phyloP scores from a whole-genome alignment of 1,284 basidiomycete species.

The Spongispora temasekensis region DNA sequence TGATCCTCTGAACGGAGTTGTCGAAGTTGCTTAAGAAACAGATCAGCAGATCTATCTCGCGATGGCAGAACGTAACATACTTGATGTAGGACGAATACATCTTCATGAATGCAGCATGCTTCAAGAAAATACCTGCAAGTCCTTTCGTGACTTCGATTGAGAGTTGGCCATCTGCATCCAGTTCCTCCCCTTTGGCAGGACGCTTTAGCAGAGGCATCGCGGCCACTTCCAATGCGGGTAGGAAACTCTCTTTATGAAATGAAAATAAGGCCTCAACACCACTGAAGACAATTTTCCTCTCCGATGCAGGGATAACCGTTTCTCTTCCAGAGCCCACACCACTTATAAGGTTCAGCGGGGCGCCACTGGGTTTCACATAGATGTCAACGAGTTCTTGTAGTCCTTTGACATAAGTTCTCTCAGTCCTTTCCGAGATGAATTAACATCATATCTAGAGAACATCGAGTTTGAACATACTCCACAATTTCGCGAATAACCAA shows the following conservation, averaged over 20 bases:
- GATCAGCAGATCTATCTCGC: constrained; percentile 10
- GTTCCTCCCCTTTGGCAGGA: constrained; percentile 44
- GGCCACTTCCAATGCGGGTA: constrained; percentile 84
- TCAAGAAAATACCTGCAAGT: constrained; percentile 88
- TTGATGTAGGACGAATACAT: constrained; percentile 98
- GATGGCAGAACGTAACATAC: constrained; percentile 47
- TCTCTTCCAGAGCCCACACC: constrained; percentile 76
- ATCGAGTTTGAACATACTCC: constrained; percentile 54
- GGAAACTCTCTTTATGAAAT: constrained; percentile 91
- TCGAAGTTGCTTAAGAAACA: constrained; percentile 77
- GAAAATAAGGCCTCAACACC: constrained; percentile 89
- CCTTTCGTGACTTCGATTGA: constrained; percentile 78
- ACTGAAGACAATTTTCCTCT: constrained; percentile 91
- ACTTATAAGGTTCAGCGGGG: constrained; percentile 67
- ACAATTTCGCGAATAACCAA: constrained; percentile 85
- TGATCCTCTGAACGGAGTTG: constrained; percentile 83
- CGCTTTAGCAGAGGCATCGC: constrained; percentile 65
- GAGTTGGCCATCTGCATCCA: constrained; percentile 71
- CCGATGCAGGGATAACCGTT: constrained; percentile 81
- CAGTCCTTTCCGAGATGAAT: constrained; percentile 65
- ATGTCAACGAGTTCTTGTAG: constrained; percentile 93
- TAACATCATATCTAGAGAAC: constrained; percentile 13
- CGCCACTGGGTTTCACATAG: constrained; percentile 87
- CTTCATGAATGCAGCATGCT: constrained; percentile 94
- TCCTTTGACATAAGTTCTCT: constrained; percentile 93